phyloP scores from a whole-genome alignment of 2,329 filamentous ascomycete species.

The Pezicula rhizophila region DNA sequence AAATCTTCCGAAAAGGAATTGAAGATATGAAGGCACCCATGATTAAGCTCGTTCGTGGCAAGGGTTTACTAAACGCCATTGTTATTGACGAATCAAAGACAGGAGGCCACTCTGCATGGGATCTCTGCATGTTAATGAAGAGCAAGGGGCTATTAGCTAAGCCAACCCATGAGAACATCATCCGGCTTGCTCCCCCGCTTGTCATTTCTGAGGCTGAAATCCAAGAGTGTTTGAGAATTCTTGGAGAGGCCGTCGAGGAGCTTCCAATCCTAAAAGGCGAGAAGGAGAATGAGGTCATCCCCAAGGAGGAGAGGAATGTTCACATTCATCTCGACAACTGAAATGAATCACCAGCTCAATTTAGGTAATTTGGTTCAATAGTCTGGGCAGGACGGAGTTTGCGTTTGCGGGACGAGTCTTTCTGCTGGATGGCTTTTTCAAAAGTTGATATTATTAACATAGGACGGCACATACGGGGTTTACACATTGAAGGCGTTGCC shows the following conservation, averaged over 20 bases:
- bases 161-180: conserved; percentile 97
- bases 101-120: conserved; percentile 85
- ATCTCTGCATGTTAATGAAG: conserved; percentile 92
- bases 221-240: conserved; percentile 68
- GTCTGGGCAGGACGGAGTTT: too few relatives aligned
- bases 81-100: conserved; percentile 89
- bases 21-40: conserved; percentile 70
- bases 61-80: conserved; percentile 91
- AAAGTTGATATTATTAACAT: too few relatives aligned
- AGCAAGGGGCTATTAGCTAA: conserved; percentile 93
- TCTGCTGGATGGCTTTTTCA: too few relatives aligned
- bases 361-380: too few relatives aligned
- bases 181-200: conserved; percentile 90
- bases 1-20: conserved; percentile 76
- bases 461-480: too few relatives aligned
- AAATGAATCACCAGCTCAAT: background rate
- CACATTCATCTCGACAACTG: conserved; percentile 54
- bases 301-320: conserved; percentile 53
- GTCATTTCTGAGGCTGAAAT: conserved; percentile 91
- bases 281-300: conserved; percentile 49
- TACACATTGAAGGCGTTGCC: too few relatives aligned
- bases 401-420: too few relatives aligned
- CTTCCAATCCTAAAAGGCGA: conserved; percentile 62
- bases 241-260: conserved; percentile 75
- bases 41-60: conserved; percentile 79